Base-by-base conservation (phyloP, 2,329 filamentous ascomycete genomes). In the Ascochyta koolunga region DNA sequence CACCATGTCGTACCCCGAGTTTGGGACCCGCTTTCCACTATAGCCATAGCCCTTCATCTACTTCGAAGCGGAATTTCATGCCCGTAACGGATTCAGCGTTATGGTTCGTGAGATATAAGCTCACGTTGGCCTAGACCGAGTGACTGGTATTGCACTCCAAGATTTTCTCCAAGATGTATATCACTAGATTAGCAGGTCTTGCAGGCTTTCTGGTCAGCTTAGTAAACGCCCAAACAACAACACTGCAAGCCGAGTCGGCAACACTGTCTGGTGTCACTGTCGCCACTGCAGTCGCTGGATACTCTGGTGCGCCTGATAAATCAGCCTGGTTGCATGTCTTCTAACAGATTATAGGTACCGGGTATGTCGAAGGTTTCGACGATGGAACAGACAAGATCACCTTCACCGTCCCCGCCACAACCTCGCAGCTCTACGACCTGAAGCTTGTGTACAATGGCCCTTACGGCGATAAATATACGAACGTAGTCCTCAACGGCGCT, bases 291-390 rank as follows among this genome's bases (percentile, higher is more conserved):
- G 70, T 75, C 24, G 52, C 75, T 18, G 79, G 79, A 2, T 81
- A 66, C 54, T 69, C 74, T 19, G 76, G 76, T 73, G 52, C 11
- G 42, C 41, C 27, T n/a, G 1, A 35, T 5, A 1, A 9, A 3
- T 8, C 5, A 29, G 1, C 5, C 3, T 37, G 11, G 3, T 2
- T 15, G n/a, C 21, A 33, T 42, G 8, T 21, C 3, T 15, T 40
- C 21, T 54, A 38, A 40, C 42, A 55, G 40, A 52, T 10, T 13
- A 22, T n/a, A 79, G 78, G 79, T 13, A 76, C 74, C 15, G 79
- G 79, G 18, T 82, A 81, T 53, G 77, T 81, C 13, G 76, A 77
- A 32, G 75, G 78, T 29, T 81, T 82, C 60, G 78, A 80, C 32
- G 67, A 70, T 4, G 59, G 64, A 6, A 62, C 67, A 4, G 79